Base-by-base conservation (phyloP, 441 rosid genomes). In the Sinapis alba region DNA sequence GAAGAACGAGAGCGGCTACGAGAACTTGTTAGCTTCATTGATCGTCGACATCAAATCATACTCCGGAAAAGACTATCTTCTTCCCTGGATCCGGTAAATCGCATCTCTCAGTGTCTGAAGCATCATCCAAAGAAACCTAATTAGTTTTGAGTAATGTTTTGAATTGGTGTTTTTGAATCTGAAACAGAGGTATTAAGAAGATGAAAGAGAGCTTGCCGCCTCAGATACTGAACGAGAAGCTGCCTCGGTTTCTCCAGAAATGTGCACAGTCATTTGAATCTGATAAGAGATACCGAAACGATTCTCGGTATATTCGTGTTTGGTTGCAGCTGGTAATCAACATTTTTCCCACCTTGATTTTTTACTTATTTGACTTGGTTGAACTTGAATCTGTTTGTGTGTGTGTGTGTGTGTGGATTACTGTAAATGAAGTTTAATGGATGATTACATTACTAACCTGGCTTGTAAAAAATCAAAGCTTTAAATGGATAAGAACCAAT, bases 61-160 rank as follows among this genome's bases (percentile, higher is more conserved):
- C 85, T 50, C 90, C 6, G 99, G 99, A 67, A 80, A 86, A 65
- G 98, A 94, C 65, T 88, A 90, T 54, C 89, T 94, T 43, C 90
- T 89, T 65, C 99, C 99, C 1, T 92, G 99, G 97, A 89, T 94
- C 79, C 84, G 93, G 99, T 92, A 83, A 83, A 73, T 66, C 43
- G 4, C 15, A 28, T n/a, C 34, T 23, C 66, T 66, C 11, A 19
- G 62, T 11, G 30, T 68, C 56, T 68, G 32, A 43, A 36, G 34
- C 24, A 69, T 47, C 65, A 62, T 26, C 7, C 23, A 8, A 20
- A 32, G 18, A 7, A 47, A 68, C 51, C 68, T 36, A 53, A 36
- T 16, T 45, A 45, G 23, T 26, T 12, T 51, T 32, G 28, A 11
- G 50, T 50, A 27, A 30, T 27, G 38, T 51, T 58, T 62, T 72